phyloP scores from a whole-genome alignment of 768 basidiomycete species.

The Hortiboletus campestris region DNA sequence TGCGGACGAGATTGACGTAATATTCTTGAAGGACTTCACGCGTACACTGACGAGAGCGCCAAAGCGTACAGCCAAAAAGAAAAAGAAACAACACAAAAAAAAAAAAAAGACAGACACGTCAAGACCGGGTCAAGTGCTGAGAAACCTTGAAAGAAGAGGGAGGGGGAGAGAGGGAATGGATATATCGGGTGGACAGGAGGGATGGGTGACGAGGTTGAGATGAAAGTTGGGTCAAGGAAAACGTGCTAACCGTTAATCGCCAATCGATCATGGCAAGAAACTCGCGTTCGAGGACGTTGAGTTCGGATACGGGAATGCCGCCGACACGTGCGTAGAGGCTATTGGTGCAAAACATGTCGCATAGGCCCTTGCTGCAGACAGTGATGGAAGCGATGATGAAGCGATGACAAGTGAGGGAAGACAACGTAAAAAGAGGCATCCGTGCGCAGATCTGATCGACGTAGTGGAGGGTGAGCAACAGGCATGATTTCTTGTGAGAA shows the following conservation, averaged over 20 bases:
- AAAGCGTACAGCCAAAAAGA: constrained; percentile 1
- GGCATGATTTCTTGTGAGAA: constrained; percentile 61
- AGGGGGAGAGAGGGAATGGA: background rate
- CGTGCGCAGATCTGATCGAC: constrained; percentile 92
- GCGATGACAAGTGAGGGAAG: constrained; percentile 95
- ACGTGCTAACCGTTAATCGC: constrained; percentile 80
- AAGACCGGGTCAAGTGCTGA: constrained; percentile 18
- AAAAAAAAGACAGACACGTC: constrained; percentile 16
- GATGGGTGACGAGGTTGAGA: constrained; percentile 7
- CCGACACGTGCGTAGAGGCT: constrained; percentile 94
- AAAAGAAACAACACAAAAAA: too few species aligned
- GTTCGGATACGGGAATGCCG: constrained; percentile 86
- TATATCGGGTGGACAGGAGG: constrained; percentile 5
- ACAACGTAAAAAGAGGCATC: constrained; percentile 85
- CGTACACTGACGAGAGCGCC: constrained; percentile 60
- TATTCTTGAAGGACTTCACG: constrained; percentile 90
- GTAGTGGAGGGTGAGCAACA: constrained; percentile 82
- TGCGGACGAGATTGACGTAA: constrained; percentile 89
- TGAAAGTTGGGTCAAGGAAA: constrained; percentile 24
- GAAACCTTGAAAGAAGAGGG: background rate
- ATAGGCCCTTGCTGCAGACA: constrained; percentile 91
- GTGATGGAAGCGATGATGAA: constrained; percentile 94
- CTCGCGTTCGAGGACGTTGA: constrained; percentile 93
- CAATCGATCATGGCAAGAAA: constrained; percentile 91
- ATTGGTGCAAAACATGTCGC: constrained; percentile 95